phyloP scores from a whole-genome alignment of 176 grass and related monocot genomes.

The Zizania latifolia region DNA sequence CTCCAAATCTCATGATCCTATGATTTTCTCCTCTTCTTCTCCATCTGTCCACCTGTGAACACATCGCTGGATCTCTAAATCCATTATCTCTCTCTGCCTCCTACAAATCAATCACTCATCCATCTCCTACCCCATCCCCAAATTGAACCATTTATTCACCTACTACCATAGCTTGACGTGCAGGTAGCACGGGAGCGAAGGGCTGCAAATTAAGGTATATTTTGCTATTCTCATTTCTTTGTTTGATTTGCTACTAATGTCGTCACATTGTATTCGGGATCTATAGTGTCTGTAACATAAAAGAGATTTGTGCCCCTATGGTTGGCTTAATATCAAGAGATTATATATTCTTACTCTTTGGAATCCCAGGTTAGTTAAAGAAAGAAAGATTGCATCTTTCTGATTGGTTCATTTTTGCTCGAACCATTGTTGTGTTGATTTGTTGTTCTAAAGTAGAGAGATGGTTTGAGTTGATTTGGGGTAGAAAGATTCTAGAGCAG shows the following conservation, averaged over 20 bases:
- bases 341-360: conserved; percentile 27
- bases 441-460: background rate
- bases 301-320: background rate
- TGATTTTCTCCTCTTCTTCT: too few relatives aligned
- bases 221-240: too few relatives aligned
- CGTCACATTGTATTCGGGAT: background rate
- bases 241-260: background rate
- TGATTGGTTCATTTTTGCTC: background rate
- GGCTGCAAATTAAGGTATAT: too few relatives aligned
- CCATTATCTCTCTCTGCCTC: too few relatives aligned
- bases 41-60: too few relatives aligned
- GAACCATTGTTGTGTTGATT: background rate
- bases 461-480: background rate
- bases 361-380: background rate
- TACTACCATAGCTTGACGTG: too few relatives aligned
- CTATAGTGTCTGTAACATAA: conserved; percentile 33
- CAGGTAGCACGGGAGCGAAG: too few relatives aligned
- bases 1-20: too few relatives aligned
- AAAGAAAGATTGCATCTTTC: background rate
- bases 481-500: background rate
- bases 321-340: conserved; percentile 22
- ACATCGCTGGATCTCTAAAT: too few relatives aligned
- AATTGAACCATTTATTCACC: too few relatives aligned
- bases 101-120: too few relatives aligned
- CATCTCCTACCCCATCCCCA: too few relatives aligned